Base-by-base conservation (phyloP, 2,329 filamentous ascomycete genomes). In the Penicillium sp. region DNA sequence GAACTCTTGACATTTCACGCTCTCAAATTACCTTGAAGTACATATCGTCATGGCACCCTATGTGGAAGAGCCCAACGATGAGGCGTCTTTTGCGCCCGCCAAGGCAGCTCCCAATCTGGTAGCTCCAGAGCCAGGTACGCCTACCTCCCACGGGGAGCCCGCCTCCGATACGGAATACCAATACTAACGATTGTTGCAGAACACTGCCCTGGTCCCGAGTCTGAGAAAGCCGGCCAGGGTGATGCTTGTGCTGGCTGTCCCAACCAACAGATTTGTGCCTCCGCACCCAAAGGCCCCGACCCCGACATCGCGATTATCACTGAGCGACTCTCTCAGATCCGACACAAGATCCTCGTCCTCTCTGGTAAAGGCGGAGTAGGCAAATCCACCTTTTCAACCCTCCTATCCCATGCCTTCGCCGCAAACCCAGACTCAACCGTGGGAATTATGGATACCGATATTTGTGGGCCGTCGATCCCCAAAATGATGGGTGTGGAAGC, bases 401-500 rank as follows among this genome's bases (percentile, higher is more conserved):
- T 97, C 66, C 85, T 97, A 18, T 89, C 90, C 2, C 91, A 96
- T 71, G 92, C 90, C 1, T 95, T 99, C 67, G 90, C 94, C 1
- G 84, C 85, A 14, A 90, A 95, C 72, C 85, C 88, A 0, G 85
- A 88, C 44, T 88, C 80, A 54, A 90, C 85, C 1, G 90, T 99
- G 26, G 94, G 93, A 20, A 88, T 99, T 65, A 97, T 97, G 91
- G 94, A 99, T 75, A 95, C 94, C 6, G 94, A 99, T 74, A 96
- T 99, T 59, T 97, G 92, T 76, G 94, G 94, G 0, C 94, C 94
- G 0, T 91, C 87, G 61, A 97, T 99, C 67, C 94, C 94, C 20
- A 97, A 97, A 78, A 97, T 99, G 93, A 92, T 99, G 87, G 94
- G 94, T 31, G 93, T 97, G 1, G 92, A 97, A 74, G 79, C 85